Evolutionary conservation across 106 monocot species (phyloP), one percentile per base, ranked within the genome.

Genomic region (Dactylorhiza incarnata): DNA sequence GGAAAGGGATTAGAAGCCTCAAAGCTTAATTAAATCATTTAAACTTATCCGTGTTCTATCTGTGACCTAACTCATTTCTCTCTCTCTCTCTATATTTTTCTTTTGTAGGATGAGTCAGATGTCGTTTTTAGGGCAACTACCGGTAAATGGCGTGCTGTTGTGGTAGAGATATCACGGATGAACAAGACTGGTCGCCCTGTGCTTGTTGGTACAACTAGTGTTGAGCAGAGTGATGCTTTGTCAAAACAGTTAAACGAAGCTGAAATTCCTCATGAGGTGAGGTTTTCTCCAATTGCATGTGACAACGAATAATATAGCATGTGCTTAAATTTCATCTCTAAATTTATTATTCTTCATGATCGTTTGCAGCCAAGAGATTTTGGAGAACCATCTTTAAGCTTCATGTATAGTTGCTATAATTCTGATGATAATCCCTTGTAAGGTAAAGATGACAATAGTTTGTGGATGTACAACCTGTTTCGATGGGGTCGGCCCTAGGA

Each of bases 171-270:
- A 81, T 78, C 96, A 61, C 85, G 93, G 81, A 97, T 97, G 97
- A 59, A 91, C 76, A 97, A 91, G 80, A 85, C 84, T 76, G 97
- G 97, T 45, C 91, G 93, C 4, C 97, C 97, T 49, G 97, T 97
- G 69, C 93, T 97, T 83, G 97, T 97, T 77, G 97, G 97, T 74
- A 97, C 97, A 63, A 97, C 97, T n/a, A 97, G 97, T 80, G 97
- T 97, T 74, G 97, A 97, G 76, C 97, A 97, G 80, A 97, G 97
- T 76, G 97, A 97, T 78, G 77, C 85, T 23, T 82, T 97, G 68
- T 93, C 97, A 44, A 70, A 87, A 83, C 91, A 87, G 71, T 80
- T 97, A 76, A 81, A 49, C 72, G 97, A 93, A 84, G 86, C 91
- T 76, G 89, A 78, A 83, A 94, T 97, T 77, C 83, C 87, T 75